Evolutionary conservation across 768 basidiomycete genomes (phyloP), one percentile per base, ranked within the genome.

Genomic region (Serpula lacrymans): DNA sequence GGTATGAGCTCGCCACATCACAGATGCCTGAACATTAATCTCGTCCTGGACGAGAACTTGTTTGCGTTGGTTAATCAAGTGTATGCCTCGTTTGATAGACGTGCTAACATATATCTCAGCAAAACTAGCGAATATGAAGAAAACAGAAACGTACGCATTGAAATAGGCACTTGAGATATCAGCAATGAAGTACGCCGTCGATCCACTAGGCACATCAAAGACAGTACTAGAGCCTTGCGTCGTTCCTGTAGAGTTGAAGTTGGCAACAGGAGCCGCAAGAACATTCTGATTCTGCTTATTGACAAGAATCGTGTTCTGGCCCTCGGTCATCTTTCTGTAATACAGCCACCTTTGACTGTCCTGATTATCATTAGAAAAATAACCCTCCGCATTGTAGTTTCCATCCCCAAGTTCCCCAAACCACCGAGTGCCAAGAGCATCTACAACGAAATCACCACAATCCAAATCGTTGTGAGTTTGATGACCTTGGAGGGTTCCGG

Each of bases 391-490:
- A 26, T 76, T 61, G 60, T 99, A 99, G 59, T 99, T 78, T 3
- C 75, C 92, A 5, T 84, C 88, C 4, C 96, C 95, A 33, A 92
- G 78, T 54, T 97, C 95, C 44, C 96, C 95, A 36, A 88, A 88
- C 90, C 89, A 99, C 34, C 94, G 87, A 20, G 82, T 77, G 39
- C 95, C 94, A 53, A 95, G 70, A 9, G 92, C 93, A 58, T 99
- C 96, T 23, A 98, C 62, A 28, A 98, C 93, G 53, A 97, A 99
- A 65, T 94, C 91, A 48, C 96, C 96, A 37, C 74, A 78, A 58
- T 99, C 96, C 45, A 98, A 76, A 57, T 97, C 92, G 52, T 91
- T 91, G 64, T 96, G 94, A 0, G 91, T 93, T 68, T 97, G 92
- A 60, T 94, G 93, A 17, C 79, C 78, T 51, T 81, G 77, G 48